Conservation (phyloP, 202 grass and related monocot genomes). For the Carex sylvatica region DNA sequence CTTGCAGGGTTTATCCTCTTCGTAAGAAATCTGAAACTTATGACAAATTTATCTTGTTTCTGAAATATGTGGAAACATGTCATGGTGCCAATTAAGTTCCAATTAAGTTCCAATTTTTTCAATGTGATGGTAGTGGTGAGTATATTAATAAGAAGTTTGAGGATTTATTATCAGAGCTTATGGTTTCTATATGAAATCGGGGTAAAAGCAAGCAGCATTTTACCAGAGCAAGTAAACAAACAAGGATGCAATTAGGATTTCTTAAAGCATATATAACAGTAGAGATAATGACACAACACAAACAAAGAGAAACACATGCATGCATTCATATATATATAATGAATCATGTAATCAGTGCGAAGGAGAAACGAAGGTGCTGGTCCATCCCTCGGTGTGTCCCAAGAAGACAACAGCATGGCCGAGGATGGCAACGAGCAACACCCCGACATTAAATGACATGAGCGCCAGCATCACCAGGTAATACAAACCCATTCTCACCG, state of each 20-base stretch:
- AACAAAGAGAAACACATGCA: not conserved
- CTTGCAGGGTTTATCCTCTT: too few relatives aligned
- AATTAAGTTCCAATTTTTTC: too few relatives aligned
- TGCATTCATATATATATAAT: not conserved
- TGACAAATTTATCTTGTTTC: too few relatives aligned
- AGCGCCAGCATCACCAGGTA: slow-evolving; percentile 85
- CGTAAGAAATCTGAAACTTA: too few relatives aligned
- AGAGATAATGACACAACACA: not conserved
- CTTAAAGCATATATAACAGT: not conserved
- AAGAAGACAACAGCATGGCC: slow-evolving; percentile 43
- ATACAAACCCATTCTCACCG: slow-evolving; percentile 33
- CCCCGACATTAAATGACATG: slow-evolving; percentile 83
- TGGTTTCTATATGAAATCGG: too few relatives aligned
- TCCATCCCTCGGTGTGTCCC: not conserved
- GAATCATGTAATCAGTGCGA: not conserved
- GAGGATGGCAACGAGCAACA: slow-evolving; percentile 50
- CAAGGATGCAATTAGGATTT: not conserved
- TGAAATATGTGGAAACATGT: too few relatives aligned
- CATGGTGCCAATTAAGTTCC: too few relatives aligned
- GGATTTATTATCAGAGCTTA: too few relatives aligned
- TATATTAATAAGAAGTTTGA: too few relatives aligned
- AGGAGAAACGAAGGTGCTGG: not conserved
- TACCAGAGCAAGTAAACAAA: not conserved
- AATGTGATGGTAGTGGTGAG: too few relatives aligned
- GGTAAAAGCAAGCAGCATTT: not conserved